These are phyloP conservation scores for Capronia epimyces DNA, from an alignment of 2,329 filamentous ascomycete genomes.

Conservation along the genomic window DNA sequence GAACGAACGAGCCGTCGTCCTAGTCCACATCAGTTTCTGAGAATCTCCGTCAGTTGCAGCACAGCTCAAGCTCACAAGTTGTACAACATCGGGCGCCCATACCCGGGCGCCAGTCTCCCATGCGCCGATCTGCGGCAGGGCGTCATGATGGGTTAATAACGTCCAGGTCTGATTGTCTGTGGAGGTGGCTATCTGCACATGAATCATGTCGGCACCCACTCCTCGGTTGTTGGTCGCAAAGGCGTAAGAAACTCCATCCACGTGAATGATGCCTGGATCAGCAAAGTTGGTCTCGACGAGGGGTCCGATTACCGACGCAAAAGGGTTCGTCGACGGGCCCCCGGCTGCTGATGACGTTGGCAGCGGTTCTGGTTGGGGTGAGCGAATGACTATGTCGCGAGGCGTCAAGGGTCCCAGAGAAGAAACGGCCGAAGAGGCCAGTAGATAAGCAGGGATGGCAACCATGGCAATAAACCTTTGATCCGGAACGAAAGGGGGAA, in stretches of 20 bases:
- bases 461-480: conserved; percentile 24
- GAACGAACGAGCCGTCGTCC: conserved; percentile 50
- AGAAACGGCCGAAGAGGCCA: conserved; percentile 19
- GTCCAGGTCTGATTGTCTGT: conserved; percentile 46
- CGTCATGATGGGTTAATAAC: conserved; percentile 48
- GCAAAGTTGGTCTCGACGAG: conserved; percentile 38
- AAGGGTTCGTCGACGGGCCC: conserved; percentile 6
- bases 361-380: conserved; percentile 9
- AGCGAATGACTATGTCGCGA: conserved; percentile 17
- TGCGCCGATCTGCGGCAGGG: conserved; percentile 47
- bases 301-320: conserved; percentile 25
- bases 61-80: conserved; percentile 34
- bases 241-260: conserved; percentile 51
- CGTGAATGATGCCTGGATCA: conserved; percentile 46
- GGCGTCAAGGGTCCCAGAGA: conserved; percentile 13
- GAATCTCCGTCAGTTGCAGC: not conserved
- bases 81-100: conserved; percentile 59
- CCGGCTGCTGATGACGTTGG: conserved; percentile 4
- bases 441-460: conserved; percentile 23
- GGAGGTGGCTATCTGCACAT: conserved; percentile 53
- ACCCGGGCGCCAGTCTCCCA: conserved; percentile 54
- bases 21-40: conserved; percentile 14
- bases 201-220: conserved; percentile 17
- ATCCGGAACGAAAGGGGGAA: conserved; percentile 10
- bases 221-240: conserved; percentile 53